Evolutionary conservation across 108 stramenopile genomes (phyloP).

Genomic region (Fragilariopsis cylindrus): DNA sequence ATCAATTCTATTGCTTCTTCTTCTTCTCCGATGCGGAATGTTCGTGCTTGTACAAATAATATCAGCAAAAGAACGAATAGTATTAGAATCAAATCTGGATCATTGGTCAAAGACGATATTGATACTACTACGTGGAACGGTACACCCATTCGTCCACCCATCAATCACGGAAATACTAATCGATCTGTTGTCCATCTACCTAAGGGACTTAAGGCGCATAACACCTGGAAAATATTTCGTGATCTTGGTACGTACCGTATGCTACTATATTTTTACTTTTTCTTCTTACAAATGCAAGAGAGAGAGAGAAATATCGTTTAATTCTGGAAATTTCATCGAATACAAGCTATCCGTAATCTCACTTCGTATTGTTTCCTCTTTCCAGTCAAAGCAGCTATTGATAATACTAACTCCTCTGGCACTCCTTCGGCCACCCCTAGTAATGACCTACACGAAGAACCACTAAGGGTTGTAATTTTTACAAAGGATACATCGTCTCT

Average conservation of each 20-base stretch:
- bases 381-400: neutral
- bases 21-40: neutral
- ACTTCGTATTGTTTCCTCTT: neutral
- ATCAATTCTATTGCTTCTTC: neutral
- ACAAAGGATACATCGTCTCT: conserved; percentile 35
- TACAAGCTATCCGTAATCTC: too few species aligned
- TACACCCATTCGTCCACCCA: conserved; percentile 5
- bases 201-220: conserved; percentile 28
- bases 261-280: neutral
- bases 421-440: neutral
- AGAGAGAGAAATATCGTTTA: neutral
- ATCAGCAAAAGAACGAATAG: neutral
- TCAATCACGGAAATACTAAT: conserved; percentile 13
- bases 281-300: neutral
- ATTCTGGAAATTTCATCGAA: too few species aligned
- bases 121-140: neutral
- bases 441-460: neutral
- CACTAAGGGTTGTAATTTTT: conserved; percentile 23
- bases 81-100: neutral
- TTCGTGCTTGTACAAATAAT: neutral
- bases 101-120: neutral
- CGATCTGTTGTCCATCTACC: conserved; percentile 23
- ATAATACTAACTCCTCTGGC: neutral
- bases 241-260: conserved; percentile 25
- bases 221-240: conserved; percentile 37